These are phyloP conservation scores for Penicillium sp. DNA, from an alignment of 2,329 filamentous ascomycete species.

Conservation along the genomic window DNA sequence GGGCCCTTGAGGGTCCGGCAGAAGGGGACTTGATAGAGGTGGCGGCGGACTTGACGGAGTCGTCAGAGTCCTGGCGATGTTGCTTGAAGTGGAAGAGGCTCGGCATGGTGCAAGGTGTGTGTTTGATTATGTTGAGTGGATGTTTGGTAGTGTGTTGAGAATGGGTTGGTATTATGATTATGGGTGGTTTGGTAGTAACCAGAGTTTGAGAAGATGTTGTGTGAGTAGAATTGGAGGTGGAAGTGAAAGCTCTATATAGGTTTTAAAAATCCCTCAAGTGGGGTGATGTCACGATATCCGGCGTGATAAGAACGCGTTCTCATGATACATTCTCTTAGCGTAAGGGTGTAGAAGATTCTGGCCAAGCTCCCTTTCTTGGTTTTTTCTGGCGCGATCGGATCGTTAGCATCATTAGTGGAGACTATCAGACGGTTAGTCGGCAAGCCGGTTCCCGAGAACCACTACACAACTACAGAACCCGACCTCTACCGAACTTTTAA, in stretches of 20 bases:
- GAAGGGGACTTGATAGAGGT: neutral
- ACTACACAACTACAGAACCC: neutral
- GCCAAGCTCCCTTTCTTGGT: neutral
- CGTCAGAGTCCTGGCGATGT: neutral
- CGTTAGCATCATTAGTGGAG: neutral
- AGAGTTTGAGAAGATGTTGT: neutral
- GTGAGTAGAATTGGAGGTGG: neutral
- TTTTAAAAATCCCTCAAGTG: neutral
- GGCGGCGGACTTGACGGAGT: neutral
- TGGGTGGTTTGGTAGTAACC: neutral
- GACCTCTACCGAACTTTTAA: neutral
- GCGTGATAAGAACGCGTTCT: neutral
- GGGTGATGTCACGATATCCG: neutral
- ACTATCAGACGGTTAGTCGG: neutral
- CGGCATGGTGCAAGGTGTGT: neutral
- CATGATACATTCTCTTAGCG: neutral
- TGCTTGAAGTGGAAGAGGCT: neutral
- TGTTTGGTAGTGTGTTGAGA: neutral
- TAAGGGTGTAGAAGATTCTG: neutral
- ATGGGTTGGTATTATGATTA: neutral
- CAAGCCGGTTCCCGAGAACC: neutral
- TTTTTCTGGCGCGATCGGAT: neutral
- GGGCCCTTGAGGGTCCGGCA: neutral
- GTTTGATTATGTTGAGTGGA: neutral
- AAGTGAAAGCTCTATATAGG: neutral